A percentile compares a stretch with the other conserved stretches of the same genome.
These are phyloP conservation scores for Grosmannia serpens DNA, from an alignment of 2,329 filamentous ascomycete species.

Conservation along the genomic window DNA sequence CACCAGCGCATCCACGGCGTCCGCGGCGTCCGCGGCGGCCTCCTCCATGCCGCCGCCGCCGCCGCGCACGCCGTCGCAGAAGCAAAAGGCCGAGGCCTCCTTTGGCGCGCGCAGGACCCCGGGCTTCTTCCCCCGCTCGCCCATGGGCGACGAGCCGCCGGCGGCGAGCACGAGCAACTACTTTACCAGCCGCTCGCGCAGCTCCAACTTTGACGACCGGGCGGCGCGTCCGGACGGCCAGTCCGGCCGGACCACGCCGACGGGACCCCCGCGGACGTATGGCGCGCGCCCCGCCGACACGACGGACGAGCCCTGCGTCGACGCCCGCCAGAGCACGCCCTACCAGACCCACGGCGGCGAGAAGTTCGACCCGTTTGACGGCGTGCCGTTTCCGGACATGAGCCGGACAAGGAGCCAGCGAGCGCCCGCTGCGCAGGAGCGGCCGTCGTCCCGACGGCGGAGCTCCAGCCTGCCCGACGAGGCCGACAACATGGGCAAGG, in stretches of 20 bases:
- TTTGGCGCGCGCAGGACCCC: conserved; percentile 37
- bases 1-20: conserved; percentile 6
- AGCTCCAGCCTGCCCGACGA: conserved; percentile 22
- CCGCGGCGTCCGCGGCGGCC: conserved; percentile 16
- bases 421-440: conserved; percentile 16
- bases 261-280: conserved; percentile 6
- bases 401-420: conserved; percentile 35
- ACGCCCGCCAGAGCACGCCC: conserved; percentile 44
- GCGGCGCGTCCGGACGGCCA: conserved; percentile 3
- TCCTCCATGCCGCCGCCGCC: conserved; percentile 20
- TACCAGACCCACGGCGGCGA: conserved; percentile 46
- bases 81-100: conserved; percentile 40
- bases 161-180: conserved; percentile 38
- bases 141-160: conserved; percentile 40
- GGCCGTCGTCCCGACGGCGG: conserved; percentile 16
- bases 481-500: conserved; percentile 10
- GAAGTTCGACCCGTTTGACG: conserved; percentile 46
- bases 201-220: not conserved
- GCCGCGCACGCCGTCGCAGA: conserved; percentile 39
- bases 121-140: conserved; percentile 38
- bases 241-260: not conserved
- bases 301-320: conserved; percentile 20
- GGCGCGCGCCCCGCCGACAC: conserved; percentile 5
- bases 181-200: conserved; percentile 23
- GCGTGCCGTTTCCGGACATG: conserved; percentile 17